Base-by-base conservation (phyloP, 148 eudicot genomes). In the Diospyros lotus region DNA sequence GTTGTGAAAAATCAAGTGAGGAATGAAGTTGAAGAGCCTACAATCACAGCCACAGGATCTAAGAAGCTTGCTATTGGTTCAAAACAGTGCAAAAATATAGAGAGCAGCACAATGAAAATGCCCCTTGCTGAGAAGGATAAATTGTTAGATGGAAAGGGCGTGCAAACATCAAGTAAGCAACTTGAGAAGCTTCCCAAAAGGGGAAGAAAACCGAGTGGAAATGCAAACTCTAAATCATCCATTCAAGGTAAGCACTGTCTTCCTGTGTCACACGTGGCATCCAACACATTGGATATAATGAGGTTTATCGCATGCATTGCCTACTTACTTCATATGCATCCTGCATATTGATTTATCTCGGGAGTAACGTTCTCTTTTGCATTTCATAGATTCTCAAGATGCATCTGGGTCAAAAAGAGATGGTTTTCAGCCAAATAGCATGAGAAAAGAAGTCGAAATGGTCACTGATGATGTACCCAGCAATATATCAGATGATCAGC, bases 401-500 rank as follows among this genome's bases (percentile, higher is more conserved):
- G 73, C 54, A 66, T 68, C 66, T 55, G 45, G 69, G 15, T 76
- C 39, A 64, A 82, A 66, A 70, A 58, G 74, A 48, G 82, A 77
- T 53, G 75, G 65, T 65, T 17, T 71, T 51, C 28, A 6, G 62
- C 71, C 79, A 50, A 72, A 78, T 81, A 64, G 59, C 64, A 65
- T 55, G 53, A 66, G 64, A 13, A 62, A 74, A 46, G 82, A 78
- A 64, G 78, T 45, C 46, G 83, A 75, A 65, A 73, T 59, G 62
- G 71, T 28, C 60, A 42, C 60, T 68, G 78, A 67, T 64, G 68
- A 62, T 75, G 53, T 77, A 58, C 73, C 79, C 13, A 72, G 74
- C 73, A 82, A 62, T 67, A 66, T 80, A 18, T 82, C 86, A 28
- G 96, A 91, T 68, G 91, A 91, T 68, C 76, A 75, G 76, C 93